Percentiles rank a stretch among this genome's conserved stretches.
phyloP scores from a whole-genome alignment of 148 eudicot species.

The Cornus controversa region DNA sequence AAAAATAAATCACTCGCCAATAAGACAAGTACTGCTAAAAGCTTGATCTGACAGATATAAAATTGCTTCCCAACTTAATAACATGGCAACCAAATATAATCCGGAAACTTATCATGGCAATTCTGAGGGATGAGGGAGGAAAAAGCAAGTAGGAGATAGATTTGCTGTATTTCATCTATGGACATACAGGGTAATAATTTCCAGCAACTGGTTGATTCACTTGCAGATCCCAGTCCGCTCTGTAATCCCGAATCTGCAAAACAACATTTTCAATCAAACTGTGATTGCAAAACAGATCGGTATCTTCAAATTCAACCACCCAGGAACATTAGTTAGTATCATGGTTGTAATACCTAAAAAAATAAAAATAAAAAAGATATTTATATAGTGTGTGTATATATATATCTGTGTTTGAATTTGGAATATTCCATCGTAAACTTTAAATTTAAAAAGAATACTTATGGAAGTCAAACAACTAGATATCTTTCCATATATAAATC shows the following conservation, averaged over 20 bases:
- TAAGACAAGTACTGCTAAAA: too few species aligned
- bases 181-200: conserved; percentile 77
- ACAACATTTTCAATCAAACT: conserved; percentile 10
- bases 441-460: too few species aligned
- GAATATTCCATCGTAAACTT: too few species aligned
- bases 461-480: too few species aligned
- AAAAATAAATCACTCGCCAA: background rate
- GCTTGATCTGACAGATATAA: background rate
- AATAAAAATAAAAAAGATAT: too few species aligned
- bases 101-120: background rate
- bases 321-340: background rate
- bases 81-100: background rate
- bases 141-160: background rate
- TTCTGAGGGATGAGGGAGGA: background rate
- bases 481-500: too few species aligned
- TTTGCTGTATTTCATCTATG: background rate
- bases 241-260: conserved; percentile 66
- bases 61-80: background rate
- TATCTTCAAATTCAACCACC: background rate
- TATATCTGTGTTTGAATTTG: too few species aligned
- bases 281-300: background rate
- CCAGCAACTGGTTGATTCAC: conserved; percentile 71
- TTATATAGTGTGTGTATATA: too few species aligned
- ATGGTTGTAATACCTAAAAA: too few species aligned
- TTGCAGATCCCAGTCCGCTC: conserved; percentile 71